Evolutionary conservation across 306 rosid genomes (phyloP), one percentile per base, ranked within the genome.

Genomic region (Glycyrrhiza uralensis): DNA sequence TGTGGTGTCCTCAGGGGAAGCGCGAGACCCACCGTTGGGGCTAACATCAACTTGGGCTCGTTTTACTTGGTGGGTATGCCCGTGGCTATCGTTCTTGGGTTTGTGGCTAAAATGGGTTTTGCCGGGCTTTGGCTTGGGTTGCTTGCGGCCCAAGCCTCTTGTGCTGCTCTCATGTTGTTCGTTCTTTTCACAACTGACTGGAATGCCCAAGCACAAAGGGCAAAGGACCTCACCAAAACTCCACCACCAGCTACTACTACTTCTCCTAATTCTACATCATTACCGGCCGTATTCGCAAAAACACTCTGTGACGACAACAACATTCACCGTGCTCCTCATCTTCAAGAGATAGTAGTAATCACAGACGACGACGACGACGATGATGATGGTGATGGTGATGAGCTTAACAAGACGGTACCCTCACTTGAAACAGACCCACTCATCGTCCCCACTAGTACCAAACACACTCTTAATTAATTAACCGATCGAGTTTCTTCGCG

Each of bases 61-160:
- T 95, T 95, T 57, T 95, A 95, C 39, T 51, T 92, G 42, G 96
- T 95, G 72, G 99, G 99, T 1, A 85, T 91, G 96, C 99, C 97
- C 0, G 96, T 95, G 3, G 93, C 92, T 3, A 67, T 91, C 7
- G 2, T 92, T 19, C 74, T 85, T 65, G 99, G 96, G 14, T 95
- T 95, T 28, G 83, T 80, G 2, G 30, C 22, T 0, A 85, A 84
- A 54, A 57, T 85, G 87, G 99, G 96, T 2, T 95, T 95, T 64
- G 33, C 89, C 0, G 99, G 99, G 44, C 92, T 95, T 7, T 95
- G 99, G 99, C 50, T 95, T 2, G 99, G 99, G 29, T 90, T 95
- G 81, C 90, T 95, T 85, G 96, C 97, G 1, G 99, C 99, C 64
- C 99, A 95, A 87, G 96, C 58, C 50, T 75, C 83, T 0, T 95